Evolutionary conservation across 176 grass and related monocot genomes (phyloP).

Genomic region (Dendrocalamus sinicus): DNA sequence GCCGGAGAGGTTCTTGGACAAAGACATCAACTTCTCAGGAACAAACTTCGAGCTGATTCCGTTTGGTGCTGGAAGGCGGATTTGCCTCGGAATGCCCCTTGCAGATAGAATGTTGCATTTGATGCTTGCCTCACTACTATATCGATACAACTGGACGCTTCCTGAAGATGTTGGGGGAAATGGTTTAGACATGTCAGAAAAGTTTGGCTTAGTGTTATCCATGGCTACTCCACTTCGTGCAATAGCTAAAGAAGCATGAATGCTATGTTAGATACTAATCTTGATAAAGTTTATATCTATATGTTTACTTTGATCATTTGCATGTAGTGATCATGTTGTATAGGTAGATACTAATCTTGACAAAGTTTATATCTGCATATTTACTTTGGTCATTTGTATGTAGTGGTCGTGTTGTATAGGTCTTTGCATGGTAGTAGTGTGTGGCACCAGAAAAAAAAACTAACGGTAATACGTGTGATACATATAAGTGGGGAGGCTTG

Average conservation of each 20-base stretch:
- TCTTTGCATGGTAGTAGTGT: no score
- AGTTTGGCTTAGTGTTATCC: constrained; percentile 45
- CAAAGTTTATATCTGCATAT: no score
- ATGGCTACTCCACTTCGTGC: constrained; percentile 43
- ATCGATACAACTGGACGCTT: constrained; percentile 37
- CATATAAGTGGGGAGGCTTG: no score
- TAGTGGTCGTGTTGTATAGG: no score
- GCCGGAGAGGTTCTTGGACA: constrained; percentile 56
- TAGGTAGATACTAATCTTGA: no score
- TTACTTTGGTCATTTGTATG: no score
- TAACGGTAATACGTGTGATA: no score
- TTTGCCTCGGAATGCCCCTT: constrained; percentile 50
- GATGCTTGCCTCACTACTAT: constrained; percentile 48
- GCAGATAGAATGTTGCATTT: constrained; percentile 41
- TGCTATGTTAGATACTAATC: no score
- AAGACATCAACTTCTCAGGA: constrained; percentile 18
- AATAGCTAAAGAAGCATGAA: background rate
- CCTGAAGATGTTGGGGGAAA: background rate
- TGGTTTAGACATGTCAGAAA: constrained; percentile 43
- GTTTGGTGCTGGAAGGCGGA: constrained; percentile 45
- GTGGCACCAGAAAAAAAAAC: no score
- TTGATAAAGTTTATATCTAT: no score
- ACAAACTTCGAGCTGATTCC: constrained; percentile 44
- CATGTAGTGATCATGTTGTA: no score
- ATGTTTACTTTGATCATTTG: no score